phyloP scores from a whole-genome alignment of 2,329 filamentous ascomycete genomes.

The Xylariales sp. region DNA sequence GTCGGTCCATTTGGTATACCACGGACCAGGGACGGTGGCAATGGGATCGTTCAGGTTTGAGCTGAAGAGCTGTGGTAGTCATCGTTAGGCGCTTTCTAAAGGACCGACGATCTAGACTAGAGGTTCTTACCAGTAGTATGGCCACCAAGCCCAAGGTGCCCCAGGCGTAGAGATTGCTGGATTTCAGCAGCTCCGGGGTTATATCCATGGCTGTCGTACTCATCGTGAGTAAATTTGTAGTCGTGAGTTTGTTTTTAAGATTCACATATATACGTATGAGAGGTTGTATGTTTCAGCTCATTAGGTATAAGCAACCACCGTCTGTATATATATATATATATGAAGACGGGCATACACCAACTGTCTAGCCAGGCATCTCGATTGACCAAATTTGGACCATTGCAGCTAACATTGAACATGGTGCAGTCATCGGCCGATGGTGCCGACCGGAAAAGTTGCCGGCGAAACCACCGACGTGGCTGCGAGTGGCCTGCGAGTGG shows the following conservation, averaged over 20 bases:
- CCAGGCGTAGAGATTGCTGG: conserved; percentile 24
- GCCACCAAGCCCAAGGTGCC: conserved; percentile 24
- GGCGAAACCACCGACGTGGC: background rate
- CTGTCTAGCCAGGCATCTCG: background rate
- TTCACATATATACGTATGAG: background rate
- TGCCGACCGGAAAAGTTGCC: conserved; percentile 2
- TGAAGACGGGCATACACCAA: background rate
- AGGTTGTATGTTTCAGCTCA: background rate
- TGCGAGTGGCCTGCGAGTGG: background rate
- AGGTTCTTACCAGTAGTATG: conserved; percentile 33
- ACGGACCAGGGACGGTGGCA: conserved; percentile 39
- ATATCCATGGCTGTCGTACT: conserved; percentile 14
- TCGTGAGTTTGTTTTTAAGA: background rate
- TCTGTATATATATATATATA: conserved; percentile 11
- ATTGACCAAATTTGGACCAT: background rate
- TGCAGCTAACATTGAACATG: background rate
- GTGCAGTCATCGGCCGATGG: conserved; percentile 22
- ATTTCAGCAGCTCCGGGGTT: conserved; percentile 13
- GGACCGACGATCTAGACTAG: too few relatives aligned
- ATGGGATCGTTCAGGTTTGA: conserved; percentile 32
- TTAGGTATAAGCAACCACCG: background rate
- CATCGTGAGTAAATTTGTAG: background rate
- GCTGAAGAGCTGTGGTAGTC: conserved; percentile 10
- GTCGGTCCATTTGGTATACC: conserved; percentile 38
- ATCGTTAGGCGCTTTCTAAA: background rate